Evolutionary conservation across 495 filamentous ascomycete species (phyloP).

Genomic region (Penicillium psychrofluorescens): DNA sequence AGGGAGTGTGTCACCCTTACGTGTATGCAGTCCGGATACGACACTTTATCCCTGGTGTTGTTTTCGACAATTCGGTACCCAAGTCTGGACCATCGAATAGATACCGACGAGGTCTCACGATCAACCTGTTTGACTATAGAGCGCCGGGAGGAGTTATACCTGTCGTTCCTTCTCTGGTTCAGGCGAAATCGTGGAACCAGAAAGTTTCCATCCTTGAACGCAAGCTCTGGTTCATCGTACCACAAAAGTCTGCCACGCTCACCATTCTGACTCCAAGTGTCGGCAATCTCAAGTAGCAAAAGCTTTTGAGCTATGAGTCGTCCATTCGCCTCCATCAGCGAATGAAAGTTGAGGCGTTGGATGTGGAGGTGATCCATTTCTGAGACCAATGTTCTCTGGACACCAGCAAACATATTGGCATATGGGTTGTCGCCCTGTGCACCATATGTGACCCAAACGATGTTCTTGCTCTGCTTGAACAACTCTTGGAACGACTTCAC

Average conservation of each 20-base stretch:
- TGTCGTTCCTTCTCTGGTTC: slow-evolving; percentile 18
- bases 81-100: slow-evolving; percentile 1
- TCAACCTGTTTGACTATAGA: slow-evolving; percentile 11
- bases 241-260: slow-evolving; percentile 8
- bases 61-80: slow-evolving; percentile 10
- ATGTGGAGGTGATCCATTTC: slow-evolving; percentile 19
- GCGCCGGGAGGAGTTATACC: slow-evolving; percentile 30
- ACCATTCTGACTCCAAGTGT: slow-evolving; percentile 12
- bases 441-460: slow-evolving; percentile 35
- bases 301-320: slow-evolving; percentile 10
- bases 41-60: neutral
- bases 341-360: slow-evolving; percentile 21
- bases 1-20: slow-evolving; percentile 8
- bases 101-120: neutral
- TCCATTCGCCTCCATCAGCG: slow-evolving; percentile 2
- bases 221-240: slow-evolving; percentile 19
- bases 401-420: slow-evolving; percentile 29
- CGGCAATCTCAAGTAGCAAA: slow-evolving; percentile 14
- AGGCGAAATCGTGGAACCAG: slow-evolving; percentile 25
- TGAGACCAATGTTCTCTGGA: slow-evolving; percentile 23
- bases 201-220: slow-evolving; percentile 11
- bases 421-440: slow-evolving; percentile 24
- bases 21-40: neutral
- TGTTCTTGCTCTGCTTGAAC: slow-evolving; percentile 24
- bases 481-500: slow-evolving; percentile 18